These are phyloP conservation scores for Asterionellopsis glacialis DNA, from an alignment of 108 stramenopile species.

Conservation along the genomic window DNA sequence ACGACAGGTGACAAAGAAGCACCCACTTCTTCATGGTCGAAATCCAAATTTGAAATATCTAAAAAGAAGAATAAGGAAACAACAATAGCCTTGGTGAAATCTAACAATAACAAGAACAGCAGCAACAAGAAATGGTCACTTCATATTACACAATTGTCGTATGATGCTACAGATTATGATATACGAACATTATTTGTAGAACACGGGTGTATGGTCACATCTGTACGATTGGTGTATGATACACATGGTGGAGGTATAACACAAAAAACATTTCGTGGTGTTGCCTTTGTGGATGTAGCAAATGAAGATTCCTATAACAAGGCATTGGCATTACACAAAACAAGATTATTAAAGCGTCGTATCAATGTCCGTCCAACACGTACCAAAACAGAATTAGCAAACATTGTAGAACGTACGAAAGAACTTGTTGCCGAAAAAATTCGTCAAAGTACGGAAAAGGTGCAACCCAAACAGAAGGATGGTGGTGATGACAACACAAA, in stretches of 20 bases:
- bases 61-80: not conserved
- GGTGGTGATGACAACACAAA: not conserved
- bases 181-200: slow-evolving; percentile 54
- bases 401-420: slow-evolving; percentile 65
- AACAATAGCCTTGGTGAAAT: slow-evolving; percentile 1
- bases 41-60: too few species aligned
- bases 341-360: slow-evolving; percentile 44
- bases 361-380: slow-evolving; percentile 72
- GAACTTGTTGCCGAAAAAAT: slow-evolving; percentile 56
- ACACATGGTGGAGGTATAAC: slow-evolving; percentile 21
- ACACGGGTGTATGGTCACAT: slow-evolving; percentile 54
- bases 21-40: too few species aligned
- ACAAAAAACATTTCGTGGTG: slow-evolving; percentile 67
- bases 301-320: slow-evolving; percentile 52
- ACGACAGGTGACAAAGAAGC: slow-evolving; percentile 6
- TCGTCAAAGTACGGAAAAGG: slow-evolving; percentile 12
- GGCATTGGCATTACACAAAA: slow-evolving; percentile 44
- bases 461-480: not conserved
- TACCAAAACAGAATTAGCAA: slow-evolving; percentile 59
- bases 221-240: slow-evolving; percentile 76
- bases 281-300: slow-evolving; percentile 73
- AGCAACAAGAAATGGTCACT: slow-evolving; percentile 36
- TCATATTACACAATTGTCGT: slow-evolving; percentile 75
- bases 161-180: slow-evolving; percentile 53
- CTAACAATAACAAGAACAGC: not conserved